Evolutionary conservation across 2,329 filamentous ascomycete species (phyloP).

Genomic region (Xylariaceae sp.): DNA sequence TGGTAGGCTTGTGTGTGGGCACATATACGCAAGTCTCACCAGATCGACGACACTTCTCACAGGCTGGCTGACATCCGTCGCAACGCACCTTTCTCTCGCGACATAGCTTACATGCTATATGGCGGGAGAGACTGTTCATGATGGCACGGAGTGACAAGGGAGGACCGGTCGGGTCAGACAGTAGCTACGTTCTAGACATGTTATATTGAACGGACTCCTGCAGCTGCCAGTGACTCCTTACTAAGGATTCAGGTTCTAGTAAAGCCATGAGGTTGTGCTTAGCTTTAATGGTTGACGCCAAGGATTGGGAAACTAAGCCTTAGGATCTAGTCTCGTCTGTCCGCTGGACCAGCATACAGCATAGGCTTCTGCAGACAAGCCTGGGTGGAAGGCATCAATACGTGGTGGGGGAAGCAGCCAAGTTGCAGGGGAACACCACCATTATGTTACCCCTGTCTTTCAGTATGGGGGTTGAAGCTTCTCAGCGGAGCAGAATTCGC

Average conservation of each 20-base stretch:
- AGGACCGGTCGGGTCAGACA: neutral
- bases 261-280: neutral
- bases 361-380: no score
- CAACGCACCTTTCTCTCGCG: constrained; percentile 7
- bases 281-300: neutral
- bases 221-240: neutral
- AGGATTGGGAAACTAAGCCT: neutral
- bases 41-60: constrained; percentile 20
- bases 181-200: neutral
- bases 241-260: neutral
- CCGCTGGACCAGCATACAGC: no score
- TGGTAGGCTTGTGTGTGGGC: constrained; percentile 19
- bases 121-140: constrained; percentile 21
- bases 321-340: neutral
- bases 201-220: neutral
- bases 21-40: constrained; percentile 21
- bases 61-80: constrained; percentile 12
- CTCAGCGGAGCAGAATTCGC: no score
- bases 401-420: no score
- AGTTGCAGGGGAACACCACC: no score
- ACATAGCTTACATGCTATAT: constrained; percentile 19
- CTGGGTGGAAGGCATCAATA: no score
- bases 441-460: no score
- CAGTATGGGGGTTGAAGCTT: no score
- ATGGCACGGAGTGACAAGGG: neutral